Evolutionary conservation across 164 flowering plant genomes (phyloP).

Genomic region (Chimonanthus praecox): DNA sequence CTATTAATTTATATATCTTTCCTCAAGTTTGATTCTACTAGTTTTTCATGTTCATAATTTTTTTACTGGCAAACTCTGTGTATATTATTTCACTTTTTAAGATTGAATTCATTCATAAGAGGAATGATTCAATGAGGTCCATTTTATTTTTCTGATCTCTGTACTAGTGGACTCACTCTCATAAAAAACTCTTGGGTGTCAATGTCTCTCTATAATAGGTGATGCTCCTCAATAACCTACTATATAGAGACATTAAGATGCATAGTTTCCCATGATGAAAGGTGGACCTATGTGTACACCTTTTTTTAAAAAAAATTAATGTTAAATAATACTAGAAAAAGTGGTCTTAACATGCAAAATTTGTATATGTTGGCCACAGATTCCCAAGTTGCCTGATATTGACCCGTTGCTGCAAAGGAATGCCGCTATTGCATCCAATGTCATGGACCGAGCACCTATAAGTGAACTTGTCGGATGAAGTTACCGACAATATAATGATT

Average conservation of each 20-base stretch:
- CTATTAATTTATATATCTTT: neutral
- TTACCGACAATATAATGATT: neutral
- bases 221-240: neutral
- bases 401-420: conserved; percentile 61
- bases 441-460: conserved; percentile 93
- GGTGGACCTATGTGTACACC: neutral
- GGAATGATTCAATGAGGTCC: too few relatives aligned
- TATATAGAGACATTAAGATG: neutral
- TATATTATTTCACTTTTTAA: too few relatives aligned
- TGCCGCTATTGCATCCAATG: conserved; percentile 57
- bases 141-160: too few relatives aligned
- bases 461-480: conserved; percentile 83
- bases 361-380: conserved; percentile 25
- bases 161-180: too few relatives aligned
- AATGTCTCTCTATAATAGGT: too few relatives aligned
- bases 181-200: too few relatives aligned
- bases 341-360: neutral
- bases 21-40: too few relatives aligned
- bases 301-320: neutral
- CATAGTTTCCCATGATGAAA: neutral
- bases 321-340: neutral
- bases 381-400: conserved; percentile 91
- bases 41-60: too few relatives aligned
- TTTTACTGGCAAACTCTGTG: too few relatives aligned
- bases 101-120: too few relatives aligned